phyloP scores from a whole-genome alignment of 2,329 filamentous ascomycete genomes.

The Fusarium sp. region DNA sequence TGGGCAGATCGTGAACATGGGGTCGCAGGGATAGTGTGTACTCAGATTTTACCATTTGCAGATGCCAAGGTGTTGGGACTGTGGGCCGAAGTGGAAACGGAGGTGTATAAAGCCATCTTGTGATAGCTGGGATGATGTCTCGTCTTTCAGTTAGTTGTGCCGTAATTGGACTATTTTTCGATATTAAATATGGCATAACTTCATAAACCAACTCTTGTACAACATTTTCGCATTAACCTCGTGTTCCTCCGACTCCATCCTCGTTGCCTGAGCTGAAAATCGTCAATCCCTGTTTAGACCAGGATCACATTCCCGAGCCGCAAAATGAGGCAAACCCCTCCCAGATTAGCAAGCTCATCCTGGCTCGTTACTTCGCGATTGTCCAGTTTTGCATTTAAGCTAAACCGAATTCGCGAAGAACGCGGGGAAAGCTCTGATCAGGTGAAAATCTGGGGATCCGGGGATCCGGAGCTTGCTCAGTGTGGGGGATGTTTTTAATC shows the following conservation, averaged over 20 bases:
- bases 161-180: not conserved
- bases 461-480: conserved; percentile 22
- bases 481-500: not conserved
- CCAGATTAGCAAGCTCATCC: not conserved
- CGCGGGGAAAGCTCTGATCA: conserved; percentile 30
- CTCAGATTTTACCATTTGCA: conserved; percentile 67
- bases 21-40: conserved; percentile 66
- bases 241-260: not conserved
- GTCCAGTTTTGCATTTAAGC: not conserved
- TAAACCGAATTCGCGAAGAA: conserved; percentile 23
- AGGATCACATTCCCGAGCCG: too few species aligned
- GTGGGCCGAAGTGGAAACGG: conserved; percentile 58
- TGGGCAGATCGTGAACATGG: conserved; percentile 74
- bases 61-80: conserved; percentile 59
- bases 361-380: not conserved
- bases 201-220: not conserved
- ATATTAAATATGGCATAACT: not conserved
- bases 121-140: not conserved
- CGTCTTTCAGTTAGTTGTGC: not conserved
- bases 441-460: conserved; percentile 16
- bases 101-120: conserved; percentile 54
- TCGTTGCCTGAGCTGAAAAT: not conserved
- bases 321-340: not conserved
- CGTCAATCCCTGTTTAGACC: too few species aligned
- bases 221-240: not conserved